Evolutionary conservation across 106 monocot genomes (phyloP).

Genomic region (Dendrobium nobile): DNA sequence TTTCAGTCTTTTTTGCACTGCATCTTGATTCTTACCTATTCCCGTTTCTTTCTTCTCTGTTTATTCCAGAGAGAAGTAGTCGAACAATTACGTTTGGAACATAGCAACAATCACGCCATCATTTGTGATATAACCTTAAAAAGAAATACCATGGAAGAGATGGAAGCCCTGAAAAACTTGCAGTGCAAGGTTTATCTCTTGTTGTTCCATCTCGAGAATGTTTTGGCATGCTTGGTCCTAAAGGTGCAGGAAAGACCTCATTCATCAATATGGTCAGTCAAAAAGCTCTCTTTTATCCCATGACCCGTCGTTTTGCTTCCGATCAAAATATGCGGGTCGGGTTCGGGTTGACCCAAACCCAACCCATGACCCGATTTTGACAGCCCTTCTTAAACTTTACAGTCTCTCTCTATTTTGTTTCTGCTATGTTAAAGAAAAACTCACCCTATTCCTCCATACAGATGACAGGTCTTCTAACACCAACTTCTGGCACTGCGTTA

Average conservation of each 20-base stretch:
- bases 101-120: slow-evolving; percentile 38
- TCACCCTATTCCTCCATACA: not conserved
- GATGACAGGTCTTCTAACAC: slow-evolving; percentile 71
- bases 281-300: not conserved
- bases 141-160: slow-evolving; percentile 70
- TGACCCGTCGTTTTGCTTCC: too few relatives aligned
- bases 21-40: not conserved
- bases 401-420: not conserved
- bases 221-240: slow-evolving; percentile 92
- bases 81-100: slow-evolving; percentile 44
- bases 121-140: slow-evolving; percentile 63
- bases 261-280: slow-evolving; percentile 74
- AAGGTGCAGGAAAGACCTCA: slow-evolving; percentile 92
- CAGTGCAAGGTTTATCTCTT: slow-evolving; percentile 73
- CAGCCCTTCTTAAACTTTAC: not conserved
- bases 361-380: too few relatives aligned
- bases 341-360: too few relatives aligned
- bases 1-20: not conserved
- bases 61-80: slow-evolving; percentile 55
- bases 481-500: slow-evolving; percentile 58
- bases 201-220: slow-evolving; percentile 77
- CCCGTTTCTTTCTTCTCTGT: not conserved
- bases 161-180: slow-evolving; percentile 75
- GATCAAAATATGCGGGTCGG: too few relatives aligned
- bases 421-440: not conserved